Base-by-base conservation (phyloP, 805 yeast species). In the Zygosaccharomyces kombuchaensis region DNA sequence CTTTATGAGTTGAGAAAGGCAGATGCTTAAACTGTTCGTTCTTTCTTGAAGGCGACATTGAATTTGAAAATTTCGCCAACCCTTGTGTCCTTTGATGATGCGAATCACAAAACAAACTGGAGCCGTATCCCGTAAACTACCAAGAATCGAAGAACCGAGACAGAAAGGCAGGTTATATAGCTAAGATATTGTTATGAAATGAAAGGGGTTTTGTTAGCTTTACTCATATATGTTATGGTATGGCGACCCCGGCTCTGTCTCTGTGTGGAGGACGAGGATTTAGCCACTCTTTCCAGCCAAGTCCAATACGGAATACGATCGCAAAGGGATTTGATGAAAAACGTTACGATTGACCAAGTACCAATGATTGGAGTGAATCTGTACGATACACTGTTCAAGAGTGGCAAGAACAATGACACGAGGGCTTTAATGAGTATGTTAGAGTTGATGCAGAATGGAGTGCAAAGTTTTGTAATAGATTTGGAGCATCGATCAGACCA, bases 401-500 rank as follows among this genome's bases (percentile, higher is more conserved):
- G 36, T 8, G 43, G 40, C 19, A 43, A 45, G 1, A 71, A 73
- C 0, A 73, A 71, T 37, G 65, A 62, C 7, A 32, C 60, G 0
- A 52, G 57, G 1, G 54, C 75, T 0, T 40, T 75, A 9, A 22
- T 39, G 1, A 46, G 50, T 1, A 52, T 75, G 1, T 43, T 54
- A 4, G 44, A 51, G 0, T 39, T 79, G 14, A 52, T 82, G 35
- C 54, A 60, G 30, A 61, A 62, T 2, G 85, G 85, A 0, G 64
- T 73, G 1, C 74, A 72, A 43, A 60, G 71, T 0, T 58, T 80
- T n/a, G 62, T 68, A 44, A 42, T 81, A 3, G 86, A 84, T 55
- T 44, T 82, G 22, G 81, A 80, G 59, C 76, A 78, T 71, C 77
- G 76, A 54, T 77, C 75, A 40, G 54, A 64, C 34, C 63, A 70